Evolutionary conservation across 306 rosid genomes (phyloP).

Genomic region (Vicia sativa): DNA sequence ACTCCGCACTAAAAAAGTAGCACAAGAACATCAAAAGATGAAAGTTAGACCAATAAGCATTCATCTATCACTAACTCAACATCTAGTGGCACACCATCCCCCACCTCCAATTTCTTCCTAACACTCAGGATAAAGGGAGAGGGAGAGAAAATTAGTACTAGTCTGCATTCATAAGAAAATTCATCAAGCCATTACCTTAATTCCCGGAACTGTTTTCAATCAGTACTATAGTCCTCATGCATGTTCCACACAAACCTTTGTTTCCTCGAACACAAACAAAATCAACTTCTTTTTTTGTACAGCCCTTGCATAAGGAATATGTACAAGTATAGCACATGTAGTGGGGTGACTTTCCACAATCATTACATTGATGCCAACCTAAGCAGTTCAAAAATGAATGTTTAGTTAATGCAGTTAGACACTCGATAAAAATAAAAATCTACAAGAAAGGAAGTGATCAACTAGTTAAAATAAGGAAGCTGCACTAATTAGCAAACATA

Average conservation of each 20-base stretch:
- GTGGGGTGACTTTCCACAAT: conserved; percentile 71
- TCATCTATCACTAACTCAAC: conserved; percentile 1
- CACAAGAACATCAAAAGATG: conserved; percentile 7
- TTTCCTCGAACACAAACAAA: conserved; percentile 75
- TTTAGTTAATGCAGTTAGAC: conserved; percentile 1
- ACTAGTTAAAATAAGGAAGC: conserved; percentile 14
- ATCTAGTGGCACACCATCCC: background rate
- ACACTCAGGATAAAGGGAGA: background rate
- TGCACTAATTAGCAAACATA: conserved; percentile 1
- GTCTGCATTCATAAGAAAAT: conserved; percentile 16
- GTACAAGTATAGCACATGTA: conserved; percentile 97
- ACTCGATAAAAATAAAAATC: conserved; percentile 33
- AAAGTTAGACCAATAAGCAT: conserved; percentile 25
- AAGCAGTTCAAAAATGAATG: conserved; percentile 35
- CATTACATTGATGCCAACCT: conserved; percentile 98
- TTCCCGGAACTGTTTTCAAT: conserved; percentile 63
- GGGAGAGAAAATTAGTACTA: background rate
- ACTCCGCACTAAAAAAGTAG: conserved; percentile 53
- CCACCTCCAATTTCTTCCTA: background rate
- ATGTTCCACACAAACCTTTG: conserved; percentile 89
- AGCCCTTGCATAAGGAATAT: conserved; percentile 88
- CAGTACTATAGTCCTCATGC: conserved; percentile 83
- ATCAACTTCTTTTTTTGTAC: conserved; percentile 77
- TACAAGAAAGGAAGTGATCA: background rate
- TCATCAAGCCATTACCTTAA: conserved; percentile 66